Base-by-base conservation (phyloP, 306 rosid species). In the Rosa rugosa region DNA sequence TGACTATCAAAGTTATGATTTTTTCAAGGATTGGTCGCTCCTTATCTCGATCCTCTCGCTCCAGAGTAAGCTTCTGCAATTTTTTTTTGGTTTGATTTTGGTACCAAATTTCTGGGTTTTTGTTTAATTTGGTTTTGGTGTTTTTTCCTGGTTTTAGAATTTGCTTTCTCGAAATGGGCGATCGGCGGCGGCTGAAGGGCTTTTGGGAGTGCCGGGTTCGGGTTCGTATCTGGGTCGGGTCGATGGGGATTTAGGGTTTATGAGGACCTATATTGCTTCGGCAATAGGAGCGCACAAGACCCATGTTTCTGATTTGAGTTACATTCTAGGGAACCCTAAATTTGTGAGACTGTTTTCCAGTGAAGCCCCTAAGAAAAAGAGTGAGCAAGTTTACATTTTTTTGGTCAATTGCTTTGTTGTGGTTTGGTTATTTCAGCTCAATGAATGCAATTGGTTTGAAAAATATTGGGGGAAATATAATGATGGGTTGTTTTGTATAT, bases 361-460 rank as follows among this genome's bases (percentile, higher is more conserved):
- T 81, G 96, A 91, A 87, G 60, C 89, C 69, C 99, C 98, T 9
- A 87, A 93, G 96, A 93, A 90, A 80, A 93, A 91, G 87, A 93
- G 99, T 95, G 78, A 86, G 88, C 75, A 64, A 22, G 77, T 82
- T 40, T n/a, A 0, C 60, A 9, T 23, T 27, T 23, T 16, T 20
- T 25, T 25, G 8, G 3, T 27, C 6, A 6, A 11, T 49, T 66
- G 7, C 3, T 74, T 12, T 57, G 8, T 17, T 78, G 34, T 13
- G 44, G 9, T 41, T 47, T 62, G 56, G 49, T 62, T 50, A 4
- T 12, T 14, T 22, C 11, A n/a, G 73, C 36, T 69, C 5, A 42
- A 11, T 69, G 34, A 41, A 68, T 40, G 50, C 34, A 16, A 42
- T 59, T 75, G 34, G 4, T 40, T 36, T 75, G 4, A 59, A 23